A percentile compares a stretch with the other conserved stretches of the same genome.
phyloP scores from a whole-genome alignment of 768 basidiomycete species.

The Boletus insuetus region DNA sequence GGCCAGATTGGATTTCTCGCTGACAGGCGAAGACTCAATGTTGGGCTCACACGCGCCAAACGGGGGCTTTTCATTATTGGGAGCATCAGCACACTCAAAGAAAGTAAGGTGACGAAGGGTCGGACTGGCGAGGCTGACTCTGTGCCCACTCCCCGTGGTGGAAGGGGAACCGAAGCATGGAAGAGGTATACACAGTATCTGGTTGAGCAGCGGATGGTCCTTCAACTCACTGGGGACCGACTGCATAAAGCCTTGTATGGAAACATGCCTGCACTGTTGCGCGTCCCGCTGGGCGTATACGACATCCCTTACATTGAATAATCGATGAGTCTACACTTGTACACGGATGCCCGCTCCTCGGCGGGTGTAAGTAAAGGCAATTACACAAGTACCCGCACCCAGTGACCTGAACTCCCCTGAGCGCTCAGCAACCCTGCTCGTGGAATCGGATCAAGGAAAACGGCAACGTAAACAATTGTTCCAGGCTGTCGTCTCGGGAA shows the following conservation, averaged over 20 bases:
- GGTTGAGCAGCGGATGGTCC: constrained; percentile 48
- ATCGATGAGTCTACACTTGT: neutral
- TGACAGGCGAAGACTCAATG: constrained; percentile 82
- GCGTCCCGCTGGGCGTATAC: constrained; percentile 7
- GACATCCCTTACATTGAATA: constrained; percentile 1
- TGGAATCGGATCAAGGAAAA: constrained; percentile 4
- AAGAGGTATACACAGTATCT: constrained; percentile 58
- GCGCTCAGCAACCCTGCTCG: constrained; percentile 11
- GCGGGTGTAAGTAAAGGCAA: neutral
- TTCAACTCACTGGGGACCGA: constrained; percentile 43
- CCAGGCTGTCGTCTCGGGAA: neutral
- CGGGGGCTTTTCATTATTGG: constrained; percentile 82
- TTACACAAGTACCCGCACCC: neutral
- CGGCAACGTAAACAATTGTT: constrained; percentile 10
- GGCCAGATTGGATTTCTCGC: constrained; percentile 88
- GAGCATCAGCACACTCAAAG: constrained; percentile 60
- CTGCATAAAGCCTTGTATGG: constrained; percentile 37
- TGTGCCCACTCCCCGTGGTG: constrained; percentile 22
- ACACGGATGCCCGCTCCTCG: neutral
- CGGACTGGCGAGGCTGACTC: constrained; percentile 9
- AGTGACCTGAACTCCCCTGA: neutral
- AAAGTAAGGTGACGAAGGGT: constrained; percentile 38
- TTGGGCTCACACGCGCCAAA: constrained; percentile 86
- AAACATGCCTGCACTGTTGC: constrained; percentile 8
- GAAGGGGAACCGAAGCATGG: constrained; percentile 56